phyloP scores from a whole-genome alignment of 2,329 filamentous ascomycete species.

The Neofusicoccum kwambonambiense region DNA sequence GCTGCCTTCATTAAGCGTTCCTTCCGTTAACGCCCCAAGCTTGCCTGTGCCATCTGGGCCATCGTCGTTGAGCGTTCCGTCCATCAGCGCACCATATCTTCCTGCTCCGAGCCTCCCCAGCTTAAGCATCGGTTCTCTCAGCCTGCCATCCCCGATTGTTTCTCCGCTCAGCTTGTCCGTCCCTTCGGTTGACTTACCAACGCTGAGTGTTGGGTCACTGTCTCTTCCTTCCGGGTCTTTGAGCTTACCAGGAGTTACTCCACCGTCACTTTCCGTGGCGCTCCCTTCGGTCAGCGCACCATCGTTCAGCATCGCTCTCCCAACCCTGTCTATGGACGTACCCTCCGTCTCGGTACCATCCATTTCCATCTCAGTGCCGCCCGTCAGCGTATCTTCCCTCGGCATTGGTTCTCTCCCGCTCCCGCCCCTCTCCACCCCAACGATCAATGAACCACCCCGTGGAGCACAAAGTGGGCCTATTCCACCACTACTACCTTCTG shows the following conservation, averaged over 20 bases:
- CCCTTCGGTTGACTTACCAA: background rate
- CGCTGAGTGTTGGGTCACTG: background rate
- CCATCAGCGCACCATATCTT: background rate
- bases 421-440: background rate
- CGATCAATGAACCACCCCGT: too few relatives aligned
- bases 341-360: background rate
- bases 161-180: background rate
- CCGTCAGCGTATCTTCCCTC: background rate
- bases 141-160: background rate
- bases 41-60: background rate
- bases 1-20: background rate
- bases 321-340: background rate
- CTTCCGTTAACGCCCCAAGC: background rate
- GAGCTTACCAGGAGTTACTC: background rate
- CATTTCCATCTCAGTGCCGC: background rate
- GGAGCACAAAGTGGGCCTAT: too few relatives aligned
- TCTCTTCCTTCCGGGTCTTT: background rate
- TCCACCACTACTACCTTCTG: too few relatives aligned
- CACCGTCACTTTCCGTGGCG: background rate
- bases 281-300: background rate
- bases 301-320: background rate
- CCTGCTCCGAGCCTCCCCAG: background rate
- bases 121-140: background rate
- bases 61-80: background rate
- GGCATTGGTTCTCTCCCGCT: background rate